A percentile compares a stretch with the other conserved stretches of the same genome.
These are phyloP conservation scores for Coprinopsis strossmayeri DNA, from an alignment of 768 basidiomycete genomes.

Conservation along the genomic window DNA sequence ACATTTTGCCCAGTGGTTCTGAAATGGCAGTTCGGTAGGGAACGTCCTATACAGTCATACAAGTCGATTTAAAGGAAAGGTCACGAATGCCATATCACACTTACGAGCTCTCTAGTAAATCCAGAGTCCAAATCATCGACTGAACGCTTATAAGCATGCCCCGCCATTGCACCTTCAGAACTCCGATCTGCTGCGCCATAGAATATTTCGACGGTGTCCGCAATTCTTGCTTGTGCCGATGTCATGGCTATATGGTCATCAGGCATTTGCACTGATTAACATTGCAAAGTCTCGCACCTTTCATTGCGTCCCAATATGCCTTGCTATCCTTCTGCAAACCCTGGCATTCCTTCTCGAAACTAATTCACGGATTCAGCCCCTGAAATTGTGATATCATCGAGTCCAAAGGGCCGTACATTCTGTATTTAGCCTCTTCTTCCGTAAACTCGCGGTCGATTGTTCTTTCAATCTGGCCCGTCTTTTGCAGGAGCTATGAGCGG, in stretches of 20 bases:
- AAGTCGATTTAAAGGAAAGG: too few relatives aligned
- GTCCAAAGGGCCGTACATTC: slow-evolving; percentile 52
- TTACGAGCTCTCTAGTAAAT: slow-evolving; percentile 77
- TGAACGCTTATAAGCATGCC: slow-evolving; percentile 92
- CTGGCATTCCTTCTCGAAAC: slow-evolving; percentile 95
- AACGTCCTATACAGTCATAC: slow-evolving; percentile 80
- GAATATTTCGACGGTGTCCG: slow-evolving; percentile 90
- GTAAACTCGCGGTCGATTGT: slow-evolving; percentile 92
- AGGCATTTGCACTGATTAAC: not conserved
- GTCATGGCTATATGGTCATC: slow-evolving; percentile 68
- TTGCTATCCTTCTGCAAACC: slow-evolving; percentile 94
- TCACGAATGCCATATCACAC: too few relatives aligned
- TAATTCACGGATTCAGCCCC: slow-evolving; percentile 31
- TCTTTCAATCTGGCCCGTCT: slow-evolving; percentile 96
- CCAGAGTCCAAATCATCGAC: slow-evolving; percentile 90
- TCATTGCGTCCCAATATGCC: slow-evolving; percentile 90
- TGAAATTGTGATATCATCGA: not conserved
- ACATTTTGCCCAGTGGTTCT: slow-evolving; percentile 95
- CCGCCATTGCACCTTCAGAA: slow-evolving; percentile 93
- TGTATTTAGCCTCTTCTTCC: slow-evolving; percentile 87
- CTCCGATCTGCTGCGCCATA: slow-evolving; percentile 79
- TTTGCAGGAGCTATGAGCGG: slow-evolving; percentile 73
- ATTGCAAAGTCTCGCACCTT: slow-evolving; percentile 44
- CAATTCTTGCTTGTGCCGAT: slow-evolving; percentile 84
- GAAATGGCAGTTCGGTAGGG: slow-evolving; percentile 94